These are phyloP conservation scores for Eucalyptus sp. DNA, from an alignment of 345 rosid species.

Conservation along the genomic window DNA sequence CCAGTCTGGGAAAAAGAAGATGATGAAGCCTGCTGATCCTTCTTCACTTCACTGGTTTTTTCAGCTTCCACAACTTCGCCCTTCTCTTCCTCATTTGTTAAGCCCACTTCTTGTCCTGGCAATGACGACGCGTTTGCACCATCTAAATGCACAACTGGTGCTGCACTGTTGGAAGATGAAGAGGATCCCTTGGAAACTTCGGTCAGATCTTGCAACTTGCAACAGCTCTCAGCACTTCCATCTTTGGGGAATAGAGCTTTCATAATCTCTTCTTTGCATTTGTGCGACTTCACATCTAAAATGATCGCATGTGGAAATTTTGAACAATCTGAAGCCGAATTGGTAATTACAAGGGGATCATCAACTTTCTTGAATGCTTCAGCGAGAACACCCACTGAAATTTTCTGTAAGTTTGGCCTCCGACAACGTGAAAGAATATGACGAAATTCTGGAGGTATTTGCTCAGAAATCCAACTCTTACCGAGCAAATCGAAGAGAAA, in stretches of 20 bases:
- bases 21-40: background rate
- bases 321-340: background rate
- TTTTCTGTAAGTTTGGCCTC: background rate
- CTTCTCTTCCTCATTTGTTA: background rate
- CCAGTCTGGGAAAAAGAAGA: background rate
- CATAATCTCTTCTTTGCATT: constrained; percentile 9
- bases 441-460: constrained; percentile 4
- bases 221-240: background rate
- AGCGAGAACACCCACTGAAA: background rate
- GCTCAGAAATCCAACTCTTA: background rate
- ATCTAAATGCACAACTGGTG: background rate
- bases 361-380: constrained; percentile 11
- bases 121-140: background rate
- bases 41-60: background rate
- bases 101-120: background rate
- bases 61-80: background rate
- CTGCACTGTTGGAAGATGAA: background rate
- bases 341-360: constrained; percentile 21
- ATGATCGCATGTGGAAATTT: background rate
- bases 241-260: constrained; percentile 1
- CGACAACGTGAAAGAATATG: background rate
- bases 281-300: constrained; percentile 10
- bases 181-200: background rate
- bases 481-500: constrained; percentile 3
- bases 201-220: background rate